A percentile compares a stretch with the other conserved stretches of the same genome.
These are phyloP conservation scores for Pyronema domesticum DNA, from an alignment of 495 filamentous ascomycete species.

Conservation along the genomic window DNA sequence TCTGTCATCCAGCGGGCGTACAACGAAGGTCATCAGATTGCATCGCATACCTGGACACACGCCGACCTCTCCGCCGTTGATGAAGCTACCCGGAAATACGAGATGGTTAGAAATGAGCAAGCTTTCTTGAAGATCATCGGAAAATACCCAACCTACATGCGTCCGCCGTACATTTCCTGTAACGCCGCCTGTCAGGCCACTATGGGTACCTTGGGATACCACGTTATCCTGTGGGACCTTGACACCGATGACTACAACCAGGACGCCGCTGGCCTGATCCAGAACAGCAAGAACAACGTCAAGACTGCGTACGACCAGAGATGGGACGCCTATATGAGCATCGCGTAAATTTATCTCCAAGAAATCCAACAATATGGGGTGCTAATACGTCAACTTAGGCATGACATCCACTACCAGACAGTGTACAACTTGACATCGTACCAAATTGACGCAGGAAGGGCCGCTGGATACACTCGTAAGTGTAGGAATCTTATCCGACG, in stretches of 20 bases:
- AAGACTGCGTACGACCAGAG: constrained; percentile 5
- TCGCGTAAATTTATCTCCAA: constrained; percentile 3
- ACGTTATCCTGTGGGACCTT: constrained; percentile 45
- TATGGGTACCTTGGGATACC: constrained; percentile 40
- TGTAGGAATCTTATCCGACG: not conserved
- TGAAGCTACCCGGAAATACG: constrained; percentile 31
- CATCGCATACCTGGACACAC: constrained; percentile 57
- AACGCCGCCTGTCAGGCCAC: constrained; percentile 29
- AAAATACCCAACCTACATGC: constrained; percentile 53
- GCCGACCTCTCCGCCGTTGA: constrained; percentile 38
- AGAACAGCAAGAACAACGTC: constrained; percentile 40
- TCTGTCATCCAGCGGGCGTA: constrained; percentile 38
- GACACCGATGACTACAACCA: constrained; percentile 53
- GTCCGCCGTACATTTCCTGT: constrained; percentile 50
- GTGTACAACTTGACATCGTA: constrained; percentile 19
- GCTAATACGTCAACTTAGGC: constrained; percentile 3
- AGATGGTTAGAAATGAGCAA: constrained; percentile 49
- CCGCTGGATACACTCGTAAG: constrained; percentile 23
- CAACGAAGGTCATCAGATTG: constrained; percentile 49
- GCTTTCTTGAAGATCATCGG: constrained; percentile 48
- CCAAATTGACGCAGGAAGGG: constrained; percentile 23
- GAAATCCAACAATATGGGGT: not conserved
- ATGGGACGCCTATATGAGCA: constrained; percentile 7
- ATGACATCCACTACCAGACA: constrained; percentile 29
- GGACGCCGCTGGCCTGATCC: constrained; percentile 34